phyloP scores from a whole-genome alignment of 2,329 filamentous ascomycete genomes.

The Berkeleyomyces basicola region DNA sequence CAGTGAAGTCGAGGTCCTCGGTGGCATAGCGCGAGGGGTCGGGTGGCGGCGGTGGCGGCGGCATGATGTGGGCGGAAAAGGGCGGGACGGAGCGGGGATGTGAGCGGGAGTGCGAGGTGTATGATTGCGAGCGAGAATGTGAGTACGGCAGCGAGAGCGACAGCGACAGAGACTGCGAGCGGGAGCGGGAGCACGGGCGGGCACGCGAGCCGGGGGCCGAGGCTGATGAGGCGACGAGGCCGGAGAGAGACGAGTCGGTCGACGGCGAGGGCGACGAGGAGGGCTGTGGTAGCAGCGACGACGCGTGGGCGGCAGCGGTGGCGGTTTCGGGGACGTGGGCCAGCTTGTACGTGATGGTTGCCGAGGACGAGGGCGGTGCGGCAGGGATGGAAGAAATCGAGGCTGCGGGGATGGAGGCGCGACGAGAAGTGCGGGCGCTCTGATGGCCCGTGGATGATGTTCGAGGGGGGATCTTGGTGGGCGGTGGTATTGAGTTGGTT shows the following conservation, averaged over 20 bases:
- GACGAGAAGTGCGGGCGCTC: not conserved
- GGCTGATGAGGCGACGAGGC: not conserved
- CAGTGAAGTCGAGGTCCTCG: constrained; percentile 37
- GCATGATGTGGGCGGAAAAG: constrained; percentile 9
- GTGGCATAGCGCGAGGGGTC: constrained; percentile 37
- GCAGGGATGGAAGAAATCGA: not conserved
- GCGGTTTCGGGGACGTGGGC: constrained; percentile 10
- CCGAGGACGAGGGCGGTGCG: not conserved
- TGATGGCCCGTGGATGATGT: constrained; percentile 7
- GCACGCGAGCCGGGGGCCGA: not conserved
- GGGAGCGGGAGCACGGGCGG: constrained; percentile 1
- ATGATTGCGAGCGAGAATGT: constrained; percentile 11
- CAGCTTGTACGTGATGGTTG: constrained; percentile 5
- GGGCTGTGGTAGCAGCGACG: not conserved
- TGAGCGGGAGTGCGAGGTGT: constrained; percentile 5
- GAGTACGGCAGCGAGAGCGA: not conserved
- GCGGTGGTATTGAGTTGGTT: not conserved
- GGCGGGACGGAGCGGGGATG: constrained; percentile 11
- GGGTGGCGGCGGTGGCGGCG: constrained; percentile 20
- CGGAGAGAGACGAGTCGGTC: constrained; percentile 5
- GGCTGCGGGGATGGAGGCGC: not conserved
- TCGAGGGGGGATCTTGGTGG: constrained; percentile 8
- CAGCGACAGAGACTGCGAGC: constrained; percentile 9
- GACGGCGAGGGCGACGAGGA: constrained; percentile 9
- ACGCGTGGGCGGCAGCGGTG: not conserved